Conservation (phyloP, 2,329 filamentous ascomycete species). For the Stagonosporopsis cucurbitacearum region DNA sequence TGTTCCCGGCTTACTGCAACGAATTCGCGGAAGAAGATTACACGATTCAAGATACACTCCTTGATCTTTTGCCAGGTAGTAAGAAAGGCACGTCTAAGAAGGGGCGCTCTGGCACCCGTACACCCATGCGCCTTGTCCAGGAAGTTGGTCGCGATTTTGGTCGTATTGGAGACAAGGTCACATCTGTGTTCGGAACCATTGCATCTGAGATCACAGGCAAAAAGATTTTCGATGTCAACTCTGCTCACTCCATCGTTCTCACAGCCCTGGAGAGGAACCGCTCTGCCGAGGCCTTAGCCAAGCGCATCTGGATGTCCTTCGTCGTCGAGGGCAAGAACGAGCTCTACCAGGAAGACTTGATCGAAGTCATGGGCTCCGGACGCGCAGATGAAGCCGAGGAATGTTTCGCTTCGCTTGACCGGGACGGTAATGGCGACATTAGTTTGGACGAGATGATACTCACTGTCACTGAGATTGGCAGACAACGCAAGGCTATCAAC, state of each 20-base stretch:
- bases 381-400: slow-evolving; percentile 82
- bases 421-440: slow-evolving; percentile 91
- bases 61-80: slow-evolving; percentile 67
- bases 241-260: slow-evolving; percentile 86
- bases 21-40: slow-evolving; percentile 94
- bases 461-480: slow-evolving; percentile 81
- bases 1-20: slow-evolving; percentile 91
- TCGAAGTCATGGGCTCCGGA: slow-evolving; percentile 81
- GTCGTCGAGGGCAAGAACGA: slow-evolving; percentile 87
- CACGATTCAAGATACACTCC: slow-evolving; percentile 75
- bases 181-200: slow-evolving; percentile 89
- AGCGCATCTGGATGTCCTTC: slow-evolving; percentile 97
- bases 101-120: slow-evolving; percentile 66
- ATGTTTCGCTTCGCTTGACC: slow-evolving; percentile 80
- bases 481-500: slow-evolving; percentile 84
- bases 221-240: slow-evolving; percentile 91
- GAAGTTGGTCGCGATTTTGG: slow-evolving; percentile 70
- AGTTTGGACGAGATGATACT: slow-evolving; percentile 94
- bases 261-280: slow-evolving; percentile 84
- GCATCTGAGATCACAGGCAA: slow-evolving; percentile 95
- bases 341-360: slow-evolving; percentile 79
- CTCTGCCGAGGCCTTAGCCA: slow-evolving; percentile 90
- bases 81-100: slow-evolving; percentile 58
- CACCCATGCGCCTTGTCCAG: slow-evolving; percentile 79
- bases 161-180: slow-evolving; percentile 89